Conservation (phyloP, 1,139 yeast species). For the Sugiyamaella xylanicola region DNA sequence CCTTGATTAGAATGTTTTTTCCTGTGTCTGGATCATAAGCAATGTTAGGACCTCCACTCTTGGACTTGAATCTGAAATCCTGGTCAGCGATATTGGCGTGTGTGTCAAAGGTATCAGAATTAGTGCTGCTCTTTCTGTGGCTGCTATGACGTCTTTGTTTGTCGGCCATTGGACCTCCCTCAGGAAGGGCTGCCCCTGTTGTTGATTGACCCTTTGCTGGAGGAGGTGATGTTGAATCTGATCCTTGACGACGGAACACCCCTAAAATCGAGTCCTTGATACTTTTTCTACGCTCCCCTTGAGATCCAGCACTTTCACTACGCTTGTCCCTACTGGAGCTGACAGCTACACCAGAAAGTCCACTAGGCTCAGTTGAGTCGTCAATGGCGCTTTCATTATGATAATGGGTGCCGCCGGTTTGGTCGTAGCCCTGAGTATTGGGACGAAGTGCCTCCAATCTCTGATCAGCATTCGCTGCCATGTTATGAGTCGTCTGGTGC, state of each 20-base stretch:
- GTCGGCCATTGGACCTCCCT: background rate
- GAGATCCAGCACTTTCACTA: conserved; percentile 9
- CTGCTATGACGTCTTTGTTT: conserved; percentile 15
- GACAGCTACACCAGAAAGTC: conserved; percentile 10
- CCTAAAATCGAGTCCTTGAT: conserved; percentile 20
- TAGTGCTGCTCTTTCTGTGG: conserved; percentile 23
- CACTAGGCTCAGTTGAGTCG: background rate
- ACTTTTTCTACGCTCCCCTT: conserved; percentile 14
- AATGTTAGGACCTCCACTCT: conserved; percentile 13
- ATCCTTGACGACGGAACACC: conserved; percentile 16
- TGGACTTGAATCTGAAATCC: conserved; percentile 6
- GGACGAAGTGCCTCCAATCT: conserved; percentile 2
- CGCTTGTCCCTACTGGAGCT: conserved; percentile 15
- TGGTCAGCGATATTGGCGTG: conserved; percentile 7
- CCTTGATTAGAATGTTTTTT: conserved; percentile 12
- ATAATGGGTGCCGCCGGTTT: background rate
- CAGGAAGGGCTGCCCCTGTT: background rate
- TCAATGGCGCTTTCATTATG: conserved; percentile 9
- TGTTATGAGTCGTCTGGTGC: background rate
- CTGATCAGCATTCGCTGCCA: background rate
- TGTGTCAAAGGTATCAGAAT: conserved; percentile 16
- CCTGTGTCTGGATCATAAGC: conserved; percentile 22
- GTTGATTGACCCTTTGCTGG: background rate
- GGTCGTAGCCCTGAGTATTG: background rate
- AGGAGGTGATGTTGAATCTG: conserved; percentile 7